Evolutionary conservation across 2,329 filamentous ascomycete species (phyloP).

Genomic region (Xylaria sp.): DNA sequence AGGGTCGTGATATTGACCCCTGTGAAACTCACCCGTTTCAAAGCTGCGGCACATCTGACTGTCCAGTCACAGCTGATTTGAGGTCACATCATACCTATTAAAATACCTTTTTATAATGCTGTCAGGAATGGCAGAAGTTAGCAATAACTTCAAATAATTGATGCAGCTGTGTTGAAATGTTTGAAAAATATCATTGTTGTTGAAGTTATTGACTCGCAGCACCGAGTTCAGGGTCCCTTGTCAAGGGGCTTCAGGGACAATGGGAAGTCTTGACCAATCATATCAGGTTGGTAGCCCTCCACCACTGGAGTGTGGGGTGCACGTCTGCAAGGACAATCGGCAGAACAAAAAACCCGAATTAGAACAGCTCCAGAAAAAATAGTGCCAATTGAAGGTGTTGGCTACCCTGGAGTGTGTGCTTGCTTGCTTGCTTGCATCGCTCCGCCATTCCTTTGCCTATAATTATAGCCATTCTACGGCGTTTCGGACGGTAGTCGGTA

Average conservation of each 20-base stretch:
- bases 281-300: neutral
- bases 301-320: neutral
- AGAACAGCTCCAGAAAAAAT: slow-evolving; percentile 41
- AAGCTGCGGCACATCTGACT: slow-evolving; percentile 55
- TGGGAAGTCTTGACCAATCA: slow-evolving; percentile 7
- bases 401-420: slow-evolving; percentile 23
- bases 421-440: slow-evolving; percentile 4
- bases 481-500: slow-evolving; percentile 34
- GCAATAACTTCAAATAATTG: neutral
- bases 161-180: neutral
- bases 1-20: slow-evolving; percentile 34
- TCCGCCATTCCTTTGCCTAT: slow-evolving; percentile 14
- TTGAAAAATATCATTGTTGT: neutral
- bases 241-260: slow-evolving; percentile 9
- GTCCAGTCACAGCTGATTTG: slow-evolving; percentile 43
- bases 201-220: neutral
- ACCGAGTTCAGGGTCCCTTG: neutral
- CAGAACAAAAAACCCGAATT: slow-evolving; percentile 36
- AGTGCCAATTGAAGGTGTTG: slow-evolving; percentile 39
- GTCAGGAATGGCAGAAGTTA: neutral
- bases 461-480: slow-evolving; percentile 41
- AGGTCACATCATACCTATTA: slow-evolving; percentile 26
- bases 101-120: neutral
- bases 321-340: slow-evolving; percentile 18
- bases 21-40: slow-evolving; percentile 58